A percentile compares a stretch with the other conserved stretches of the same genome.
These are phyloP conservation scores for Vaccinium myrtillus DNA, from an alignment of 148 eudicot genomes.

Conservation along the genomic window DNA sequence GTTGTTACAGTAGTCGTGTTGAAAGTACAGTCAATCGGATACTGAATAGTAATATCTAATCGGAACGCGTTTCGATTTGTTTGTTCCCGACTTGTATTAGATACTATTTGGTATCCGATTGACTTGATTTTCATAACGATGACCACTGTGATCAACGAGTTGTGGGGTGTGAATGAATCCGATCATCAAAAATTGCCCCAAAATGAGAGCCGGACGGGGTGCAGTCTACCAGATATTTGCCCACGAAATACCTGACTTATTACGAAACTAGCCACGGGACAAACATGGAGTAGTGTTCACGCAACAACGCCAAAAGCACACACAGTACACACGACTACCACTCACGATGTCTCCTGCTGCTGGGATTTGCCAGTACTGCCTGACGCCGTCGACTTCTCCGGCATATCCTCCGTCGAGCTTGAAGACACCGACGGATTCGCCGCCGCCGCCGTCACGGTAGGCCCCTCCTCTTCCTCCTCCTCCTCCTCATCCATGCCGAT, in stretches of 20 bases:
- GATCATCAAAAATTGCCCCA: too few relatives aligned
- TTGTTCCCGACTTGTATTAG: too few relatives aligned
- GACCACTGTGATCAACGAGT: too few relatives aligned
- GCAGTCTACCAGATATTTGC: background rate
- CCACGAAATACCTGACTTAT: background rate
- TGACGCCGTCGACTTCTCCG: conserved; percentile 37
- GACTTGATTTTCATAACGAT: too few relatives aligned
- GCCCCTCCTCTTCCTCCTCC: background rate
- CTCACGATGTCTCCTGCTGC: conserved; percentile 60
- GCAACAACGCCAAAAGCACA: background rate
- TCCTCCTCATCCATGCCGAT: conserved; percentile 13
- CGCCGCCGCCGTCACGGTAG: conserved; percentile 1
- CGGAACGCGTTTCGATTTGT: too few relatives aligned
- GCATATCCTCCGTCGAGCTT: conserved; percentile 66
- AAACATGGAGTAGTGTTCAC: conserved; percentile 5
- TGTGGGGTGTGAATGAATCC: too few relatives aligned
- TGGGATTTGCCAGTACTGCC: conserved; percentile 22
- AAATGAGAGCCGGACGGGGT: background rate
- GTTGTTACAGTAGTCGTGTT: too few relatives aligned
- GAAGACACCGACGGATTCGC: conserved; percentile 46
- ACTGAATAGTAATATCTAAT: too few relatives aligned
- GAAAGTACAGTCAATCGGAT: too few relatives aligned
- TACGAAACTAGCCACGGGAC: conserved; percentile 13
- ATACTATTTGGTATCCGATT: too few relatives aligned
- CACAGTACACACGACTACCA: conserved; percentile 21